A percentile compares a stretch with the other conserved stretches of the same genome.
Conservation (phyloP, 805 yeast species). For the Nakazawaea anatomiae region DNA sequence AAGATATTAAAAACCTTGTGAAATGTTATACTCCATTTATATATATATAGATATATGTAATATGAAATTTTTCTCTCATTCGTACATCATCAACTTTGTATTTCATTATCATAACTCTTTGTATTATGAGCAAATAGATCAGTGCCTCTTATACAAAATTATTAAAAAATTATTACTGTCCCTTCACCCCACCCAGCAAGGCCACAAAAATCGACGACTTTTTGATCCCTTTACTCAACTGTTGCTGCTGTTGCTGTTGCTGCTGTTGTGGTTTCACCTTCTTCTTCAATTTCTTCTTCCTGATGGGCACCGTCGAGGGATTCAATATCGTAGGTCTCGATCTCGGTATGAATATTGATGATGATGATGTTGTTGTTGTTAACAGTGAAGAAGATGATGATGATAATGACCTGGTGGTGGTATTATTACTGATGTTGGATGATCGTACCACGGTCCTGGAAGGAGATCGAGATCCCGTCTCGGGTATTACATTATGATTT, state of each 20-base stretch:
- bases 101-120: too few relatives aligned
- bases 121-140: too few relatives aligned
- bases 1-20: too few relatives aligned
- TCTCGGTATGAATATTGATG: constrained; percentile 2
- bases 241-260: background rate
- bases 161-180: background rate
- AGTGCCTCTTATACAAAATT: background rate
- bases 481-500: background rate
- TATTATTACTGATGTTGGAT: background rate
- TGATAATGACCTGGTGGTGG: background rate
- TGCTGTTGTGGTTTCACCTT: background rate
- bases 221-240: constrained; percentile 2
- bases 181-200: background rate
- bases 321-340: background rate
- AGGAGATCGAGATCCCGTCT: background rate
- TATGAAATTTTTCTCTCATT: too few relatives aligned
- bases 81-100: too few relatives aligned
- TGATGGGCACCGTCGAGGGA: background rate
- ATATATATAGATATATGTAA: background rate
- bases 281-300: background rate
- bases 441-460: background rate
- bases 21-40: too few relatives aligned
- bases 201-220: constrained; percentile 13
- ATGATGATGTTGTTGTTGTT: background rate
- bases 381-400: background rate